Evolutionary conservation across 2,329 filamentous ascomycete species (phyloP), one percentile per base, ranked within the genome.

Genomic region (Seiridium unicorne): DNA sequence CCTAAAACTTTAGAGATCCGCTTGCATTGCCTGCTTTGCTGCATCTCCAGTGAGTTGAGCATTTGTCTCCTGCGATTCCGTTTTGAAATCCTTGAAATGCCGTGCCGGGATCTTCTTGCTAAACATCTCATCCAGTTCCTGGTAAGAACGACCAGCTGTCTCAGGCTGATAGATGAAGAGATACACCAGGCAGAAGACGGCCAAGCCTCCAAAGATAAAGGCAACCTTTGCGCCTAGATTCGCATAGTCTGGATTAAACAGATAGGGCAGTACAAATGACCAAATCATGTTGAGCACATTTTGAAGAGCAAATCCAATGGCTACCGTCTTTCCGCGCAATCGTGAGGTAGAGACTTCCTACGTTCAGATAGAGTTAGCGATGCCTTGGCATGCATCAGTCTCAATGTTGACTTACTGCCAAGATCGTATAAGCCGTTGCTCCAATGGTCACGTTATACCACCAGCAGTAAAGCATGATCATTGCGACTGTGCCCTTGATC

Each of bases 221-320:
- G 70, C 70, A 1, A 75, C 75, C 64, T 78, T 79, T 1, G 72
- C 75, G 6, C 74, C 73, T 0, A 80, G 68, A 11, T 77, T 73
- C 0, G 65, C 69, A n/a, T 70, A 66, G 36, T 74, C 72, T 0
- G 63, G 61, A 32, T 70, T 71, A 35, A 68, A 74, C 0, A 73
- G 62, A 51, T 70, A 65, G 0, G 72, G 70, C 10, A 74, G 38
- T 4, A 68, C 56, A 3, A 72, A 11, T 62, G 7, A 59, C 54
- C 63, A 10, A 53, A 60, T 57, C 31, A 63, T 60, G 44, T 62
- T 44, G 35, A 56, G 9, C 6, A 42, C 10, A 58, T 69, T 70
- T 57, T 72, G 69, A 13, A 70, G 57, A 3, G 69, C 69, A 44
- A 72, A 59, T 7, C 72, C 72, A 57, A 74, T 71, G 1, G 70